These are phyloP conservation scores for Calonectria naviculata DNA, from an alignment of 2,329 filamentous ascomycete genomes.

Conservation along the genomic window DNA sequence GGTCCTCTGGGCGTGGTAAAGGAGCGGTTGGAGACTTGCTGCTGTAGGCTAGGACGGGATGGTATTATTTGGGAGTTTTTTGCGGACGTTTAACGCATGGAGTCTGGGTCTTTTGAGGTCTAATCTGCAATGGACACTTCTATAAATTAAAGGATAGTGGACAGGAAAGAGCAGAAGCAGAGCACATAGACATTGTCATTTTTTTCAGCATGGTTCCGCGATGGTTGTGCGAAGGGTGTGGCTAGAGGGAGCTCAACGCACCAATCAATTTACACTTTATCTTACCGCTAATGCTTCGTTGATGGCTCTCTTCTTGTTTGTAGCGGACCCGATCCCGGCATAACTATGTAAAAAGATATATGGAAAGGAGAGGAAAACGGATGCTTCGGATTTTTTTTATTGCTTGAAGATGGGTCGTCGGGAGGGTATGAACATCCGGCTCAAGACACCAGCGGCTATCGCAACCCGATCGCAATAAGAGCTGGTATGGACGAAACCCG, in stretches of 20 bases:
- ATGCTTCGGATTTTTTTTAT: too few relatives aligned
- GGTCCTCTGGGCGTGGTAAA: conserved; percentile 71
- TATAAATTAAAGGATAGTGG: conserved; percentile 11
- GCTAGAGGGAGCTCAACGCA: background rate
- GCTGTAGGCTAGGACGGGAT: conserved; percentile 6
- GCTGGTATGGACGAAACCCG: background rate
- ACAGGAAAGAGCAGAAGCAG: background rate
- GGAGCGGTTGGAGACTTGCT: background rate
- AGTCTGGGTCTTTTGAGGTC: conserved; percentile 37
- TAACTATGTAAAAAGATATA: background rate
- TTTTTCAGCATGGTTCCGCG: background rate
- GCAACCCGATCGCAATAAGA: background rate
- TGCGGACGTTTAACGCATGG: conserved; percentile 32
- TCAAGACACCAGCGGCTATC: too few relatives aligned
- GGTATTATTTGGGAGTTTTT: conserved; percentile 36
- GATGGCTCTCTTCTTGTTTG: background rate
- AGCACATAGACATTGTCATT: conserved; percentile 1
- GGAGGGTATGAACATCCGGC: background rate
- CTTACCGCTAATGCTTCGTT: background rate
- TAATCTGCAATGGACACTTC: conserved; percentile 7
- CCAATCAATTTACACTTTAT: background rate
- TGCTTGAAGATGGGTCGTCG: too few relatives aligned
- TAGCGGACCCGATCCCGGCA: background rate
- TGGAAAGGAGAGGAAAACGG: background rate
- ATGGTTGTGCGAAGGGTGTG: background rate